Base-by-base conservation (phyloP, 2,329 filamentous ascomycete species). In the Chaetomiaceae sp. region DNA sequence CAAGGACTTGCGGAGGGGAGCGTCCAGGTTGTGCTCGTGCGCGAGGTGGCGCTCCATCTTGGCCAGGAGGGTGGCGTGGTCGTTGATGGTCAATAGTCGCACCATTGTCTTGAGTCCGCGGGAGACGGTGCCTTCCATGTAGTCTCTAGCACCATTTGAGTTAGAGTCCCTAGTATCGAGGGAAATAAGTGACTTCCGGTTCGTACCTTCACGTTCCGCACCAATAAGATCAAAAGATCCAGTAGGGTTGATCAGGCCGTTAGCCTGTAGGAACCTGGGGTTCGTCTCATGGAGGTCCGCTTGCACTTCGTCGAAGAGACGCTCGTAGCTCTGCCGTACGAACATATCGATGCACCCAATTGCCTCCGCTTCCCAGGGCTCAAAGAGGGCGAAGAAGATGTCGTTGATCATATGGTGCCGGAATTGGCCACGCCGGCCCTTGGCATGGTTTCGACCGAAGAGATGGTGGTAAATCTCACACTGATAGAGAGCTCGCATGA, bases 401-500 rank as follows among this genome's bases (percentile, higher is more conserved):
- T 17, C 16, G 27, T 48, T 33, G 27, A 48, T 25, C 5, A 41
- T 17, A 1, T 23, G 17, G 12, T 13, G 3, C 2, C 1, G 9
- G 14, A 33, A 12, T 17, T 4, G 5, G 6, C 27, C 17, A 5
- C 34, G 23, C 4, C 3, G 3, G 7, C 9, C 35, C 2, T 4
- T 4, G 14, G n/a, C n/a, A n/a, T n/a, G n/a, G n/a, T 34, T 40
- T 16, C 14, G 17, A 13, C 45, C 45, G 16, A 48, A 48, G 4
- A 48, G 37, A 33, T 48, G 45, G n/a, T 19, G n/a, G n/a, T 33
- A 48, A 4, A 37, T 48, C 19, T 48, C 25, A 10, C 19, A 48
- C 19, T 19, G 45, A 17, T 48, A 48, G 7, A 48, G 27, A 2
- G 45, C 45, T 17, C 25, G 38, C 10, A 17, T 33, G 20, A 48